Base-by-base conservation (phyloP, 495 filamentous ascomycete genomes). In the Penicillium pulvis region DNA sequence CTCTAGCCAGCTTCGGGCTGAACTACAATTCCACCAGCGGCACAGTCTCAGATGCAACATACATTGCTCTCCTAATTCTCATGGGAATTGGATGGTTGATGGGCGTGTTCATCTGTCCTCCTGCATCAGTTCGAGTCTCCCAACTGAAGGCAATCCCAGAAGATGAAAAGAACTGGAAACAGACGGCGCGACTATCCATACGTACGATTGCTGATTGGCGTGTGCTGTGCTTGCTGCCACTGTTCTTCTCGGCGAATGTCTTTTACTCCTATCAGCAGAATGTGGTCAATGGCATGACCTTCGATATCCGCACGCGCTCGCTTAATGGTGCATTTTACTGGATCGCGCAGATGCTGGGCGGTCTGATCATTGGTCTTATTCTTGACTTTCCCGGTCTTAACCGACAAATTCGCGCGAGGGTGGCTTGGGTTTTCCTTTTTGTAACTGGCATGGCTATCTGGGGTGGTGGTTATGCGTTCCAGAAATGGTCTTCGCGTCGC, bases 191-290 rank as follows among this genome's bases (percentile, higher is more conserved):
- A 61, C 87, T 88, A 1, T 85, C 87, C 6, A 78, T 85, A 70
- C 55, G 57, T 10, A 76, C 68, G 1, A 59, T 73, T 23, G 58
- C 57, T 17, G 71, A 82, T 50, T 71, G 72, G 66, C 69, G 74
- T 16, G 74, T 81, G 17, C 39, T 80, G 30, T 77, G 73, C 45
- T 75, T 84, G 64, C 60, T 82, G 24, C 81, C 81, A 1, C 69
- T 82, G 39, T 84, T 84, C 70, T 79, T 78, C 62, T 75, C 83
- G 23, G 90, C 88, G 65, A 93, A 93, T 62, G 87, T 85, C 66
- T 93, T 93, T 75, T 91, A 91, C 72, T 90, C 88, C 4, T 84
- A 91, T 66, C 84, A 87, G 62, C 83, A 85, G 67, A 83, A 83
- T 53, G 84, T 81, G 26, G 75, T 80, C 33, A 81, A 79, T 55